Percentiles rank a stretch among this genome's conserved stretches.
Conservation (phyloP, 2,329 filamentous ascomycete species). For the Hymenoscyphus fraxineus region DNA sequence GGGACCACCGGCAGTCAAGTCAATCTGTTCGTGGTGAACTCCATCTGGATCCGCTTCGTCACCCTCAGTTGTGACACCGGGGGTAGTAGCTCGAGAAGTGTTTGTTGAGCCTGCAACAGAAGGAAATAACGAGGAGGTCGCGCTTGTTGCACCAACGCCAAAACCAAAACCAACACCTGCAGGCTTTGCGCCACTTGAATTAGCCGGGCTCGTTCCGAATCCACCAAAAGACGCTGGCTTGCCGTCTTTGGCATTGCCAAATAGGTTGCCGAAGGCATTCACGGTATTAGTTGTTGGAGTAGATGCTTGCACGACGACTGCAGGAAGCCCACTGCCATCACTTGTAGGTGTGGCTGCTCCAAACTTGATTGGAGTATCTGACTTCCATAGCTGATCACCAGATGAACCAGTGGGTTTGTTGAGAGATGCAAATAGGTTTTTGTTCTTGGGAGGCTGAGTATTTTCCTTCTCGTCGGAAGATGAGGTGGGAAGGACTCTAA, state of each 20-base stretch:
- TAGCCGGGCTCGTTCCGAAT: slow-evolving; percentile 12
- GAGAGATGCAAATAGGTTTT: slow-evolving; percentile 22
- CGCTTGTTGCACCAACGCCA: slow-evolving; percentile 26
- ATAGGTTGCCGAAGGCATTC: slow-evolving; percentile 19
- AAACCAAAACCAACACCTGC: slow-evolving; percentile 24
- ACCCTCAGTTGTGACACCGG: slow-evolving; percentile 32
- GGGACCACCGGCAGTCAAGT: slow-evolving; percentile 61
- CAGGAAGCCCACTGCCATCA: slow-evolving; percentile 12
- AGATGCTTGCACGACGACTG: slow-evolving; percentile 23
- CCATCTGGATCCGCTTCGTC: slow-evolving; percentile 43
- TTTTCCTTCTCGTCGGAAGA: slow-evolving; percentile 36
- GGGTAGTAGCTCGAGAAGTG: slow-evolving; percentile 34
- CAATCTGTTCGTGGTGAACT: slow-evolving; percentile 64
- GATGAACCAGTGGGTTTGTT: slow-evolving; percentile 24
- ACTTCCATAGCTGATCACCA: slow-evolving; percentile 47
- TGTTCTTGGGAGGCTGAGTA: slow-evolving; percentile 26
- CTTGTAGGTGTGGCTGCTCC: slow-evolving; percentile 31
- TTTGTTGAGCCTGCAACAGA: slow-evolving; percentile 29
- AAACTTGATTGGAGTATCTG: slow-evolving; percentile 45
- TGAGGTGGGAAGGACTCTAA: slow-evolving; percentile 34
- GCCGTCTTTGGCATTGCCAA: slow-evolving; percentile 17
- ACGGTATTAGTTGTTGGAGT: slow-evolving; percentile 18
- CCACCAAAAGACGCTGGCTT: slow-evolving; percentile 11
- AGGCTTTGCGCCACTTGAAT: slow-evolving; percentile 11
- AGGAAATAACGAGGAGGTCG: slow-evolving; percentile 30